Evolutionary conservation across 257 asterid genomes (phyloP).

Genomic region (Avicennia marina): DNA sequence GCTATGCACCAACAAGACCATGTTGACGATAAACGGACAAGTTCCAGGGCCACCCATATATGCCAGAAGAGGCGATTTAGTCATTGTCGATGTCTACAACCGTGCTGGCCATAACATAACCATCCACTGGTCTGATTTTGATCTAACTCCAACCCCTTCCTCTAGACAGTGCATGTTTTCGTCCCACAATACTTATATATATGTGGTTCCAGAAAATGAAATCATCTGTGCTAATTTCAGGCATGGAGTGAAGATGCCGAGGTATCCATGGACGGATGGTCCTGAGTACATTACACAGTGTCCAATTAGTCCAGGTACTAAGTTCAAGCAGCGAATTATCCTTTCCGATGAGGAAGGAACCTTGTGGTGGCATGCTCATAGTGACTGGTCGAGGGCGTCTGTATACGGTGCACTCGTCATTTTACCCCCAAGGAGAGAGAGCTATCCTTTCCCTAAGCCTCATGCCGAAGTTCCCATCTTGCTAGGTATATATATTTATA

Average conservation of each 20-base stretch:
- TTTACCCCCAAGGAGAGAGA: slow-evolving; percentile 14
- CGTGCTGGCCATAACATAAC: slow-evolving; percentile 17
- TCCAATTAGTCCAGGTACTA: slow-evolving; percentile 40
- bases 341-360: slow-evolving; percentile 49
- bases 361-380: slow-evolving; percentile 50
- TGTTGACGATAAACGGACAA: neutral
- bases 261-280: slow-evolving; percentile 63
- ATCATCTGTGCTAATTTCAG: slow-evolving; percentile 14
- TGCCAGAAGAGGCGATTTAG: slow-evolving; percentile 22
- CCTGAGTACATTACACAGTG: slow-evolving; percentile 54
- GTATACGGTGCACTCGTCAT: slow-evolving; percentile 43
- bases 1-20: slow-evolving; percentile 23
- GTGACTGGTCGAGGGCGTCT: slow-evolving; percentile 53
- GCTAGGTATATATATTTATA: slow-evolving; percentile 24
- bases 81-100: slow-evolving; percentile 25
- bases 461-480: slow-evolving; percentile 35
- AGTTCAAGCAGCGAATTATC: slow-evolving; percentile 31
- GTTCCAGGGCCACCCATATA: slow-evolving; percentile 33
- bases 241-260: slow-evolving; percentile 57
- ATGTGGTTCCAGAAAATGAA: neutral
- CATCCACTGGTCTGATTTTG: slow-evolving; percentile 28
- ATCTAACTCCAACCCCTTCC: too few species aligned
- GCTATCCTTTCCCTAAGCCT: slow-evolving; percentile 42
- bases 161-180: too few species aligned
- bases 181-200: too few species aligned